Percentiles rank a stretch among this genome's conserved stretches.
Evolutionary conservation across 345 rosid genomes (phyloP).

Genomic region (Salix koriyanagi): DNA sequence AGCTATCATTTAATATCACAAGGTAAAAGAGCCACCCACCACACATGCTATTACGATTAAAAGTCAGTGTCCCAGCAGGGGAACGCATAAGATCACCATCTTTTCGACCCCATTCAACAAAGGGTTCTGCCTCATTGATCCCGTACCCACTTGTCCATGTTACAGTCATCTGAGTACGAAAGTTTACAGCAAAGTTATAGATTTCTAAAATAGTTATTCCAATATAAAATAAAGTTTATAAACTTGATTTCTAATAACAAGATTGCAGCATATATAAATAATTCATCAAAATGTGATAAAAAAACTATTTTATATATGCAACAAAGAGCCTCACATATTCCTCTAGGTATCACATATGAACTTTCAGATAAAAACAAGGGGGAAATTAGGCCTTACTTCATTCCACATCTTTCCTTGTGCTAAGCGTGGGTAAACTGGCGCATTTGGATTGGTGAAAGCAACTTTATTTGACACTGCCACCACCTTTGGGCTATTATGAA

Average conservation of each 20-base stretch:
- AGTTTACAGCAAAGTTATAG: background rate
- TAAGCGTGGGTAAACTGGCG: conserved; percentile 64
- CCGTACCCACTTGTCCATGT: conserved; percentile 83
- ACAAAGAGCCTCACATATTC: background rate
- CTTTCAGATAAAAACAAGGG: background rate
- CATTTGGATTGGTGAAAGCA: conserved; percentile 55
- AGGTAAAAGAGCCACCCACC: conserved; percentile 32
- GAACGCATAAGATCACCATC: conserved; percentile 37
- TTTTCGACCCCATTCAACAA: conserved; percentile 62
- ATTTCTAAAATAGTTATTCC: background rate
- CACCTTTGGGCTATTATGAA: conserved; percentile 55
- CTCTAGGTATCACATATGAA: background rate
- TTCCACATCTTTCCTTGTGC: conserved; percentile 71
- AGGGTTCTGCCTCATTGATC: conserved; percentile 48
- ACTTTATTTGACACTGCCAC: conserved; percentile 59
- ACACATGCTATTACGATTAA: conserved; percentile 48
- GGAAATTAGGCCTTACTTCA: conserved; percentile 43
- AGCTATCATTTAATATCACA: background rate
- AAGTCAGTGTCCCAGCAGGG: conserved; percentile 64
- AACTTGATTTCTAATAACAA: background rate
- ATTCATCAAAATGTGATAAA: background rate
- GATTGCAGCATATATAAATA: background rate
- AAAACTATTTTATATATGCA: background rate
- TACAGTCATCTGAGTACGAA: conserved; percentile 53
- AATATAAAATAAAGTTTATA: background rate